Percentiles rank a stretch among this genome's conserved stretches.
phyloP scores from a whole-genome alignment of 306 rosid species.

The Prunus padus region DNA sequence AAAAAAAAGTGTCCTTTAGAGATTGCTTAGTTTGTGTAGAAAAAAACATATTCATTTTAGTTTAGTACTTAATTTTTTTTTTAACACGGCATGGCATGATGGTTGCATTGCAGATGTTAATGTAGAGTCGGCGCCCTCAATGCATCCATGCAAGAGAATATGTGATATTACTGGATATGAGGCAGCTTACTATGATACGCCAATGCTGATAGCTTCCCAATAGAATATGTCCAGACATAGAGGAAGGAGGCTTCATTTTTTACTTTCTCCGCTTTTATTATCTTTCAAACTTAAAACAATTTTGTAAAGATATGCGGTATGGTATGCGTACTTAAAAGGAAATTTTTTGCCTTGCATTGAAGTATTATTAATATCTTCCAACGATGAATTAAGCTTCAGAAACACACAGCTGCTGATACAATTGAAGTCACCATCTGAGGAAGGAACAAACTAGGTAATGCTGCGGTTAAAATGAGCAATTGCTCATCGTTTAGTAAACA shows the following conservation, averaged over 20 bases:
- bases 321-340: too few relatives aligned
- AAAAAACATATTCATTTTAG: neutral
- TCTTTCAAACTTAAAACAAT: too few relatives aligned
- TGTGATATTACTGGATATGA: slow-evolving; percentile 82
- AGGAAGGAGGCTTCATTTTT: neutral
- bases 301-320: too few relatives aligned
- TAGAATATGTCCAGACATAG: slow-evolving; percentile 79
- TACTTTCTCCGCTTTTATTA: neutral
- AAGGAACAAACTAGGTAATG: too few relatives aligned
- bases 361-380: too few relatives aligned
- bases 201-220: slow-evolving; percentile 75
- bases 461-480: too few relatives aligned
- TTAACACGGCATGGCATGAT: neutral
- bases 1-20: neutral
- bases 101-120: slow-evolving; percentile 58
- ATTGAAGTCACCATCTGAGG: too few relatives aligned
- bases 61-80: neutral
- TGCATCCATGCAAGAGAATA: slow-evolving; percentile 80
- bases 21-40: neutral
- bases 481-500: slow-evolving; percentile 15
- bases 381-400: too few relatives aligned
- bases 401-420: too few relatives aligned
- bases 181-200: slow-evolving; percentile 92
- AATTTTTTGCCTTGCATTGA: too few relatives aligned
- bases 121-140: slow-evolving; percentile 82